Conservation (phyloP, 2,329 filamentous ascomycete genomes). For the Sporothrix luriei region DNA sequence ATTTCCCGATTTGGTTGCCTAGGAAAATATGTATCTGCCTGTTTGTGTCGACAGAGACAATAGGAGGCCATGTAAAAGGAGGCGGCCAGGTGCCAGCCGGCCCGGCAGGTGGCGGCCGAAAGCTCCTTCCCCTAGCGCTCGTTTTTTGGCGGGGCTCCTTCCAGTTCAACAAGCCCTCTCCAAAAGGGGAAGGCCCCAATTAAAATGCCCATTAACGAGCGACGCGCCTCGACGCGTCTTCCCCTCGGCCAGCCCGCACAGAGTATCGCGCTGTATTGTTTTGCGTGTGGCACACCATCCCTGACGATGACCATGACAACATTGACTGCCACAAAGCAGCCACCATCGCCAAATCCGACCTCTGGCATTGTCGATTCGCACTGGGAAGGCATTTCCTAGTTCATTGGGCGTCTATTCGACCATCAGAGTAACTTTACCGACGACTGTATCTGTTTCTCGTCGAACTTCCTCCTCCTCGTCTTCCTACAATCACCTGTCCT, state of each 20-base stretch:
- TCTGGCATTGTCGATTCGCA: not conserved
- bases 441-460: not conserved
- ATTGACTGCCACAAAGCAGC: conserved; percentile 7
- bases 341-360: not conserved
- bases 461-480: not conserved
- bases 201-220: conserved; percentile 25
- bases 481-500: not conserved
- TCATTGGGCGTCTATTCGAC: not conserved
- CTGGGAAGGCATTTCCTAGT: not conserved
- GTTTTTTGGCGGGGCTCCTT: conserved; percentile 14
- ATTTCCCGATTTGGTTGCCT: conserved; percentile 13
- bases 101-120: conserved; percentile 5
- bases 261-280: not conserved
- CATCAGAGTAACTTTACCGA: not conserved
- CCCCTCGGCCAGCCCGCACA: conserved; percentile 26
- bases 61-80: not conserved
- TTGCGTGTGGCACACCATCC: not conserved
- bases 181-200: not conserved
- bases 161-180: not conserved
- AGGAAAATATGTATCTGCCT: conserved; percentile 14
- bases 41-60: not conserved
- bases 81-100: conserved; percentile 25
- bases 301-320: conserved; percentile 6
- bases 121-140: not conserved
- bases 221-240: conserved; percentile 50